Conservation (phyloP, 2,329 filamentous ascomycete species). For the Penicillium concentricum region DNA sequence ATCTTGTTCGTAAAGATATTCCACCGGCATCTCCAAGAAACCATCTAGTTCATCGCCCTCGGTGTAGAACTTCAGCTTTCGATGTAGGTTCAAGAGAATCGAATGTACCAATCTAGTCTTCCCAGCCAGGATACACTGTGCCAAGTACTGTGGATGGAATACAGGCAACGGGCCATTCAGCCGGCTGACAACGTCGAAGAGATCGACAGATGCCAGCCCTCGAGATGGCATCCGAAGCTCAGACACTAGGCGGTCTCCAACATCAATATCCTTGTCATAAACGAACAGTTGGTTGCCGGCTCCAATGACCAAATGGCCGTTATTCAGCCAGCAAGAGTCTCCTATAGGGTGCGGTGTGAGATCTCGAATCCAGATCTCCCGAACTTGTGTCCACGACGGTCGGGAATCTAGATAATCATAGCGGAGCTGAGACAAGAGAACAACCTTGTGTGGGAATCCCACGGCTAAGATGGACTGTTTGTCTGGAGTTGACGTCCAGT, state of each 20-base stretch:
- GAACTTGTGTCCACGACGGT: slow-evolving; percentile 83
- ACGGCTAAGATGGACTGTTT: slow-evolving; percentile 85
- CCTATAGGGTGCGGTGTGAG: slow-evolving; percentile 87
- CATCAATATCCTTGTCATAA: slow-evolving; percentile 71
- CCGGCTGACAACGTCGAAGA: slow-evolving; percentile 78
- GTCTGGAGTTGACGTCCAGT: slow-evolving; percentile 92
- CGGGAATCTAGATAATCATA: slow-evolving; percentile 88
- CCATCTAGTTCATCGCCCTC: slow-evolving; percentile 79
- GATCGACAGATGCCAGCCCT: slow-evolving; percentile 57
- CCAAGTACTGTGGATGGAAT: slow-evolving; percentile 88
- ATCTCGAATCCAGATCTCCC: slow-evolving; percentile 77
- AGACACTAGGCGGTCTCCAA: slow-evolving; percentile 60
- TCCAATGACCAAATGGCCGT: slow-evolving; percentile 81
- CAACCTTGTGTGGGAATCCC: slow-evolving; percentile 82
- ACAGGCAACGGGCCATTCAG: slow-evolving; percentile 85
- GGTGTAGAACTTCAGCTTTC: slow-evolving; percentile 76
- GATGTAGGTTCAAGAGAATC: slow-evolving; percentile 70
- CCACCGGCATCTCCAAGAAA: slow-evolving; percentile 62
- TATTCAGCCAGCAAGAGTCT: slow-evolving; percentile 86
- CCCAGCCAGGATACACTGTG: slow-evolving; percentile 80
- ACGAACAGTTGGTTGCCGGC: slow-evolving; percentile 90
- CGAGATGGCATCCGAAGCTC: slow-evolving; percentile 52
- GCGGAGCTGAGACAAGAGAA: slow-evolving; percentile 80
- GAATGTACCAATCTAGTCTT: slow-evolving; percentile 70
- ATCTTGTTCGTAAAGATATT: slow-evolving; percentile 50